These are phyloP conservation scores for Aureobasidium melanogenum DNA, from an alignment of 2,329 filamentous ascomycete species.

Conservation along the genomic window DNA sequence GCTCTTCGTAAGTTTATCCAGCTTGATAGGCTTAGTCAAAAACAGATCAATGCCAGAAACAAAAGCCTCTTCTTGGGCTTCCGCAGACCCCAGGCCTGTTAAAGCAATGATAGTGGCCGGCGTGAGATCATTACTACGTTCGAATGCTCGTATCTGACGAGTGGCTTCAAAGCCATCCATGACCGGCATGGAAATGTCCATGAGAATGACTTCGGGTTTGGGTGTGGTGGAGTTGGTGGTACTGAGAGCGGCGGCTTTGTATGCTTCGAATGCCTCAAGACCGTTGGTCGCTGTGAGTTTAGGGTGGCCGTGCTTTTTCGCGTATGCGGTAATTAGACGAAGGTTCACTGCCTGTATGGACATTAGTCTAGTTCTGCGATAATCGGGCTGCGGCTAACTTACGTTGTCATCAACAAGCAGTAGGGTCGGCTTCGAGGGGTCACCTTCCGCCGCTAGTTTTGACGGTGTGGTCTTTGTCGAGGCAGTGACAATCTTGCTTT, in stretches of 20 bases:
- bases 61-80: conserved; percentile 21
- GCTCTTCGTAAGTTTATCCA: neutral
- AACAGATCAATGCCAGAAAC: conserved; percentile 22
- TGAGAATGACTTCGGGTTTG: conserved; percentile 29
- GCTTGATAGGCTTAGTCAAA: conserved; percentile 21
- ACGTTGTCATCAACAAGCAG: conserved; percentile 23
- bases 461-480: neutral
- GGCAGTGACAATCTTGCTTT: neutral
- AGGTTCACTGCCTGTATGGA: conserved; percentile 17
- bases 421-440: conserved; percentile 17
- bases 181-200: conserved; percentile 20
- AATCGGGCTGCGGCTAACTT: neutral
- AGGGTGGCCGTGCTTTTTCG: conserved; percentile 24
- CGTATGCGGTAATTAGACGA: conserved; percentile 26
- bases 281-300: conserved; percentile 35
- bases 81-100: conserved; percentile 21
- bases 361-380: neutral
- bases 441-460: neutral
- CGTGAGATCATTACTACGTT: conserved; percentile 5
- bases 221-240: neutral
- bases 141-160: conserved; percentile 11
- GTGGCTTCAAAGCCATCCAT: conserved; percentile 18
- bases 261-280: conserved; percentile 35
- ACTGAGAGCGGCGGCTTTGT: conserved; percentile 21
- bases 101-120: conserved; percentile 19